Percentiles rank a stretch among this genome's conserved stretches.
These are phyloP conservation scores for Oleoguttula mirabilis DNA, from an alignment of 495 filamentous ascomycete species.

Conservation along the genomic window DNA sequence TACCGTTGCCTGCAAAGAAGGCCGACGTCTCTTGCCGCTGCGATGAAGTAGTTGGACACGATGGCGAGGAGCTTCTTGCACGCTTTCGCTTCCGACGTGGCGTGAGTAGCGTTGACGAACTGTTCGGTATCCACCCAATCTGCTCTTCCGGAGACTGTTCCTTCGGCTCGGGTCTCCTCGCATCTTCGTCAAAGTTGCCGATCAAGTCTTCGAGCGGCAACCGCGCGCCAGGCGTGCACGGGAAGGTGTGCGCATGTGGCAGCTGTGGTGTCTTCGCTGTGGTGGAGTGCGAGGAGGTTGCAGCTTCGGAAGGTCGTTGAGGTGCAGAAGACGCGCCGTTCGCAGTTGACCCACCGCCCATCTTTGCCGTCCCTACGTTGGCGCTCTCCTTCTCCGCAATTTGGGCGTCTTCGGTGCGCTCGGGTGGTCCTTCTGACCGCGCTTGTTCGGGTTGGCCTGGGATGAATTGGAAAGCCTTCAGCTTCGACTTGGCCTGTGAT, in stretches of 20 bases:
- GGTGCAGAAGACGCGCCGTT: neutral
- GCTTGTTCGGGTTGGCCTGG: slow-evolving; percentile 24
- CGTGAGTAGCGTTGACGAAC: slow-evolving; percentile 40
- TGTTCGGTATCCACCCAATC: slow-evolving; percentile 52
- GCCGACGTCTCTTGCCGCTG: slow-evolving; percentile 42
- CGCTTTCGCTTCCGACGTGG: slow-evolving; percentile 50
- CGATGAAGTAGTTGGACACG: slow-evolving; percentile 45
- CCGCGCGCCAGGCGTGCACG: slow-evolving; percentile 62
- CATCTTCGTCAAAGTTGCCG: slow-evolving; percentile 50
- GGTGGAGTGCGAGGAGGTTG: slow-evolving; percentile 26
- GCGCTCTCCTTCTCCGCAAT: slow-evolving; percentile 5
- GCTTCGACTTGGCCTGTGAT: slow-evolving; percentile 43
- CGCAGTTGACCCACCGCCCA: neutral
- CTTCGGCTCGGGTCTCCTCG: slow-evolving; percentile 31
- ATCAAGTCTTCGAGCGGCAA: slow-evolving; percentile 73
- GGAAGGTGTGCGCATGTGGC: slow-evolving; percentile 33
- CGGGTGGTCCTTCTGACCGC: slow-evolving; percentile 20
- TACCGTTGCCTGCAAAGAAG: slow-evolving; percentile 35
- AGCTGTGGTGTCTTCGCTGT: slow-evolving; percentile 7
- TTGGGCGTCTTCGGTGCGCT: slow-evolving; percentile 26
- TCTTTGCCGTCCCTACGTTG: neutral
- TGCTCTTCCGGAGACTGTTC: slow-evolving; percentile 57
- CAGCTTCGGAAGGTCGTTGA: neutral
- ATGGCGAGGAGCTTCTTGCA: slow-evolving; percentile 63
- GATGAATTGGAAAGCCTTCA: slow-evolving; percentile 46